Conservation (phyloP, 306 rosid species). For the Glycine latifolia region DNA sequence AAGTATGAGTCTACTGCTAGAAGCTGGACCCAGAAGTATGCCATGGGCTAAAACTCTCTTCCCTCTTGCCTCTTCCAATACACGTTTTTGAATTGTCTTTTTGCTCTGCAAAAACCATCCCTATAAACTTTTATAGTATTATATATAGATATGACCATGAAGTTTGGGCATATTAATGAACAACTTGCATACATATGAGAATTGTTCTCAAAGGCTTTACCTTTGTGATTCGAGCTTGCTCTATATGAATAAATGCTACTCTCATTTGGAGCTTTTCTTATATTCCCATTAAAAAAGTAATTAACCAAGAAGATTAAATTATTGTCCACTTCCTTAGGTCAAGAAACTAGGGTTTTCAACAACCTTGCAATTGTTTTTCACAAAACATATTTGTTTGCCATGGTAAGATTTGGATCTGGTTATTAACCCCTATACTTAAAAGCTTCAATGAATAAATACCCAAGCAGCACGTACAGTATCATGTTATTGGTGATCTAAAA, state of each 20-base stretch:
- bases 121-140: slow-evolving; percentile 12
- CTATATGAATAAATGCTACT: slow-evolving; percentile 47
- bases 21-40: slow-evolving; percentile 94
- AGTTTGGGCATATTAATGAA: neutral
- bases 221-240: slow-evolving; percentile 51
- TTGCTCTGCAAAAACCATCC: slow-evolving; percentile 22
- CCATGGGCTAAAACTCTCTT: slow-evolving; percentile 65
- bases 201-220: slow-evolving; percentile 51
- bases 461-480: neutral
- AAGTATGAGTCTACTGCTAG: slow-evolving; percentile 87
- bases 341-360: neutral
- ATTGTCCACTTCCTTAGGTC: neutral
- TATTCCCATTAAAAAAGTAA: neutral
- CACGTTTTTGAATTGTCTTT: slow-evolving; percentile 38
- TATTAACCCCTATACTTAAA: too few species aligned
- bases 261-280: slow-evolving; percentile 34
- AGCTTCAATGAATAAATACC: neutral
- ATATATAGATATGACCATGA: slow-evolving; percentile 41
- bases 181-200: slow-evolving; percentile 38
- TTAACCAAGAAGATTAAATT: neutral
- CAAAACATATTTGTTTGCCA: neutral
- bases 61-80: slow-evolving; percentile 12
- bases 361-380: slow-evolving; percentile 22
- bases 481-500: neutral
- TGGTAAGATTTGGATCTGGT: neutral